These are phyloP conservation scores for Thymus mandschuricus DNA, from an alignment of 257 asterid species.

Conservation along the genomic window DNA sequence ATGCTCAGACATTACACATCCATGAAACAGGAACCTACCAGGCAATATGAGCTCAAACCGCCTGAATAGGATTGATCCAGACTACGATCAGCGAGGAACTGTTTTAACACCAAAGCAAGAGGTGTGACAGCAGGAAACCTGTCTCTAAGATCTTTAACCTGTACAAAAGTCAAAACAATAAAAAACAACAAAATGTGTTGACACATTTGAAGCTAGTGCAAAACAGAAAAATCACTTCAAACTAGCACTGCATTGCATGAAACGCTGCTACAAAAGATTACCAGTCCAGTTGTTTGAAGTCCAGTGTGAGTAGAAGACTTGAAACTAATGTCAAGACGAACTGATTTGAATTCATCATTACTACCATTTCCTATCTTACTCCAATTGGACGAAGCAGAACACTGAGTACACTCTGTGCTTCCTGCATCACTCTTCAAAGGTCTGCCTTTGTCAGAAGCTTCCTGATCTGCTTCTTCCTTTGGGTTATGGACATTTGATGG, in stretches of 20 bases:
- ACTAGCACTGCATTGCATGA: constrained; percentile 28
- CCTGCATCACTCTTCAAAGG: constrained; percentile 51
- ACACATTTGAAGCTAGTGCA: constrained; percentile 23
- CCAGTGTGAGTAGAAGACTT: constrained; percentile 97
- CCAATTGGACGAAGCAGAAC: constrained; percentile 47
- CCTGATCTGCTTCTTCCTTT: constrained; percentile 54
- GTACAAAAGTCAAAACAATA: constrained; percentile 29
- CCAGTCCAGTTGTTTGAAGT: constrained; percentile 97
- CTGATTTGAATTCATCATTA: constrained; percentile 66
- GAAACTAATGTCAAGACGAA: constrained; percentile 97
- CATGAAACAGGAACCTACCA: constrained; percentile 57
- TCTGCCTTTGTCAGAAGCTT: constrained; percentile 50
- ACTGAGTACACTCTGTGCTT: constrained; percentile 50
- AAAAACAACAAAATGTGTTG: constrained; percentile 15
- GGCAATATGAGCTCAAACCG: constrained; percentile 94
- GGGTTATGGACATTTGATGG: constrained; percentile 52
- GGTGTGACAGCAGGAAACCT: constrained; percentile 93
- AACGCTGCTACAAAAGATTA: constrained; percentile 38
- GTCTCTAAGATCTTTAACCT: constrained; percentile 96
- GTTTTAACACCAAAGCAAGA: constrained; percentile 90
- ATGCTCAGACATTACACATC: constrained; percentile 2
- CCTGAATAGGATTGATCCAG: constrained; percentile 98
- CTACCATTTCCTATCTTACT: constrained; percentile 43
- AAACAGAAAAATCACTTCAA: constrained; percentile 22
- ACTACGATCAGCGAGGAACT: constrained; percentile 97